These are phyloP conservation scores for Chenopodium formosanum DNA, from an alignment of 148 eudicot genomes.

Conservation along the genomic window DNA sequence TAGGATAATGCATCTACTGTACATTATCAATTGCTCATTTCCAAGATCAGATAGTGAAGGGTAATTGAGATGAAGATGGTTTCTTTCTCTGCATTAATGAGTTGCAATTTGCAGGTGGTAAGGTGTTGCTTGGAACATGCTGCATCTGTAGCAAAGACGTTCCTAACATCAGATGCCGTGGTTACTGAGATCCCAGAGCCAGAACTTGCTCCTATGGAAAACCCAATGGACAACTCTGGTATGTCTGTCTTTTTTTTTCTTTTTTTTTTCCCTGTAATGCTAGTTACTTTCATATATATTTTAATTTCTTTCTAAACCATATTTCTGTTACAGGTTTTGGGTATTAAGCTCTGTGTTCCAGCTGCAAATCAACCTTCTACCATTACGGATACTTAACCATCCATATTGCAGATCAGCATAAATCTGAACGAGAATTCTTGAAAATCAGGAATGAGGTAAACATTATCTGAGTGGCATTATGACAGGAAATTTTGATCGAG, in stretches of 20 bases:
- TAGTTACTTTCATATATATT: background rate
- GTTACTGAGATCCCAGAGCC: constrained; percentile 63
- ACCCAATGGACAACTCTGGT: constrained; percentile 70
- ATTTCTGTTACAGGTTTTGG: constrained; percentile 20
- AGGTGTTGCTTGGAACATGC: constrained; percentile 79
- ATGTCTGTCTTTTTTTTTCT: background rate
- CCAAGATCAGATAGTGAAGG: background rate
- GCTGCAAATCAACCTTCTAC: background rate
- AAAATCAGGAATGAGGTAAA: background rate
- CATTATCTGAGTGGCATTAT: background rate
- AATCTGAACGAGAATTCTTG: background rate
- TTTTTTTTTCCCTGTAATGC: background rate
- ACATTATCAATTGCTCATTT: background rate
- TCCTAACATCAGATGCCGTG: constrained; percentile 72
- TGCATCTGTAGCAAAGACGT: constrained; percentile 63
- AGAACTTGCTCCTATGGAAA: constrained; percentile 39
- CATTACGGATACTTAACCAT: background rate
- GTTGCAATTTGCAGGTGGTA: constrained; percentile 43
- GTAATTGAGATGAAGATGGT: background rate
- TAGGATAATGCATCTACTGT: background rate
- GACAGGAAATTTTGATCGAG: background rate
- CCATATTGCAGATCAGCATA: background rate
- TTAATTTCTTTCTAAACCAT: background rate
- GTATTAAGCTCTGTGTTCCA: background rate
- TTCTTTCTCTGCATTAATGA: background rate